phyloP scores from a whole-genome alignment of 306 rosid species.

The Betula pendula region DNA sequence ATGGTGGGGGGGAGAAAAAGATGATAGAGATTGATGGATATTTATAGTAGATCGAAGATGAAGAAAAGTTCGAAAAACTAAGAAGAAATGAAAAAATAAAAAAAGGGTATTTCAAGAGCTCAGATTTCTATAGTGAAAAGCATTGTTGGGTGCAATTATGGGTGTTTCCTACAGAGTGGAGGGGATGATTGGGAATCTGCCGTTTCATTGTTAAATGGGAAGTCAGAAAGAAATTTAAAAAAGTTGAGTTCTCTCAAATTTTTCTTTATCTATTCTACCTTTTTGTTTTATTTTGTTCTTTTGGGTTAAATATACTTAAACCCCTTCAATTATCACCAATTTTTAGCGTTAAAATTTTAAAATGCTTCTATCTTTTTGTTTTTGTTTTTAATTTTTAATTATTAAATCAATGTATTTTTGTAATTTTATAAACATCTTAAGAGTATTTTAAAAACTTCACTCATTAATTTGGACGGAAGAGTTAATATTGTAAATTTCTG shows the following conservation, averaged over 20 bases:
- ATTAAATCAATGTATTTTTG: too few relatives aligned
- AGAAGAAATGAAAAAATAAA: slow-evolving; percentile 1
- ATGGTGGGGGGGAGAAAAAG: slow-evolving; percentile 22
- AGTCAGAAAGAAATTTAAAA: neutral
- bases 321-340: too few relatives aligned
- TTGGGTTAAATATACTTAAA: too few relatives aligned
- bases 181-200: slow-evolving; percentile 77
- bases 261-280: neutral
- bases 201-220: slow-evolving; percentile 47
- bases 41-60: slow-evolving; percentile 41
- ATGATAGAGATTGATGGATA: slow-evolving; percentile 52
- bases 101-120: slow-evolving; percentile 41
- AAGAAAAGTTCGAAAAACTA: slow-evolving; percentile 5
- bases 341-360: too few relatives aligned
- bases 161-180: slow-evolving; percentile 72
- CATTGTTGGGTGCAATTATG: slow-evolving; percentile 85
- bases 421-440: too few relatives aligned
- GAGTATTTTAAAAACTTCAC: too few relatives aligned
- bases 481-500: too few relatives aligned
- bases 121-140: slow-evolving; percentile 48
- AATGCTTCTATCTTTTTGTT: too few relatives aligned
- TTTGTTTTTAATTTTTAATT: too few relatives aligned
- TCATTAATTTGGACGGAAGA: too few relatives aligned
- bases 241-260: slow-evolving; percentile 20
- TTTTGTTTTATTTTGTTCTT: neutral